Evolutionary conservation across 495 filamentous ascomycete species (phyloP).

Genomic region (Daldinia loculata): DNA sequence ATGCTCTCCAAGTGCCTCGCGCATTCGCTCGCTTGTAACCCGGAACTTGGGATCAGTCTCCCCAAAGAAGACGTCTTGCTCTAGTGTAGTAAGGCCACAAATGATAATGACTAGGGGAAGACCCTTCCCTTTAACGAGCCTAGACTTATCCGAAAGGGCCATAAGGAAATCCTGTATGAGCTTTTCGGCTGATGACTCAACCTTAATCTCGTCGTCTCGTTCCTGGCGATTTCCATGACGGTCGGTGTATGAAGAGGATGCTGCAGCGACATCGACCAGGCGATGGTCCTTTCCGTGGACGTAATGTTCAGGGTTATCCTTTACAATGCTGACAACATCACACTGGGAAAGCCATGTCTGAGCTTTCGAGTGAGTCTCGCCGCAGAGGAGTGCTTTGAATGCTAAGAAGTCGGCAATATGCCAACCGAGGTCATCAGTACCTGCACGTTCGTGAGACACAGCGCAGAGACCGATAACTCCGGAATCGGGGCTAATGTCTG

Average conservation of each 20-base stretch:
- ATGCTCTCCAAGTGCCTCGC: constrained; percentile 38
- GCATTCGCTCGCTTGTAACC: constrained; percentile 35
- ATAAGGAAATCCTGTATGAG: constrained; percentile 33
- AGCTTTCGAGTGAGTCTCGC: constrained; percentile 26
- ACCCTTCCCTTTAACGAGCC: constrained; percentile 12
- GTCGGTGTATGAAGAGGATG: constrained; percentile 6
- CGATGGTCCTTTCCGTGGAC: constrained; percentile 29
- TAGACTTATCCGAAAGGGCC: constrained; percentile 31
- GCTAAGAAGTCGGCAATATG: constrained; percentile 50
- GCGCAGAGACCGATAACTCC: constrained; percentile 49
- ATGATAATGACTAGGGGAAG: constrained; percentile 46
- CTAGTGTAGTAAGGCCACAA: constrained; percentile 46
- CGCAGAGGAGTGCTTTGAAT: constrained; percentile 48
- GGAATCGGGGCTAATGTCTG: constrained; percentile 40
- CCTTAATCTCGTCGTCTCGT: constrained; percentile 30
- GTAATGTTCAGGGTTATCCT: constrained; percentile 23
- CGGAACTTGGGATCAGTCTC: neutral
- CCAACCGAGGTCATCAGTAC: constrained; percentile 47
- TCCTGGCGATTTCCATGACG: neutral
- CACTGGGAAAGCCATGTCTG: constrained; percentile 49
- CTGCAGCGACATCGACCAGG: constrained; percentile 7
- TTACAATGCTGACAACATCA: constrained; percentile 28
- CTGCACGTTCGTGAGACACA: constrained; percentile 40
- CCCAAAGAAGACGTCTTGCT: constrained; percentile 51
- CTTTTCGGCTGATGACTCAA: constrained; percentile 28